Percentiles rank a stretch among this genome's conserved stretches.
Conservation (phyloP, 176 grass and related monocot genomes). For the Phoenix roebelenii region DNA sequence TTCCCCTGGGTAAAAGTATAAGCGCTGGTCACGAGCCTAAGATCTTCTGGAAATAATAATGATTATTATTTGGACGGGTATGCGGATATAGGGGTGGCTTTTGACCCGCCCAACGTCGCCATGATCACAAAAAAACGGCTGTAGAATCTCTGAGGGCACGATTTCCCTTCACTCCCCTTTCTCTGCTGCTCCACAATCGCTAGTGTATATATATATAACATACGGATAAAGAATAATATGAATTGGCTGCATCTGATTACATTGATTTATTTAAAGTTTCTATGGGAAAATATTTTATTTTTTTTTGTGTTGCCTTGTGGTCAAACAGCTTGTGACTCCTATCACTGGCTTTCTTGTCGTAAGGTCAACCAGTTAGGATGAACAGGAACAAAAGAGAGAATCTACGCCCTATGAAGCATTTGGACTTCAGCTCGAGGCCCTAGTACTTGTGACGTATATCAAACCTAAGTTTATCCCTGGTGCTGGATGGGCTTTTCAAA, state of each 20-base stretch:
- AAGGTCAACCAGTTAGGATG: constrained; percentile 16
- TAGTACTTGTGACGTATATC: not conserved
- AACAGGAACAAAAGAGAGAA: constrained; percentile 8
- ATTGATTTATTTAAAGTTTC: no score
- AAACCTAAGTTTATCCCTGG: not conserved
- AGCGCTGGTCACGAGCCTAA: no score
- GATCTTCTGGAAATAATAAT: no score
- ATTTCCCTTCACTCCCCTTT: constrained; percentile 20
- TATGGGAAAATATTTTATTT: no score
- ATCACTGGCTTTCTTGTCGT: constrained; percentile 25
- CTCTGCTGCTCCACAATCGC: no score
- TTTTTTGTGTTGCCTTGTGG: no score
- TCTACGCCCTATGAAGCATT: not conserved
- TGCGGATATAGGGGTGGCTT: not conserved
- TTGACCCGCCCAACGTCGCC: not conserved
- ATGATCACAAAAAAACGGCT: constrained; percentile 33
- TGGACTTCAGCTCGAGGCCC: constrained; percentile 1
- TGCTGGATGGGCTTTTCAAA: constrained; percentile 23
- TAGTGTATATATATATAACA: no score
- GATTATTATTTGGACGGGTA: not conserved
- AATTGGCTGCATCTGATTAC: no score
- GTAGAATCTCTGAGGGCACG: constrained; percentile 37
- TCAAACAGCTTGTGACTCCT: not conserved
- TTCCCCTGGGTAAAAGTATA: no score
- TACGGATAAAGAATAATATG: no score